Evolutionary conservation across 148 eudicot genomes (phyloP).

Genomic region (Persicaria maculosa): DNA sequence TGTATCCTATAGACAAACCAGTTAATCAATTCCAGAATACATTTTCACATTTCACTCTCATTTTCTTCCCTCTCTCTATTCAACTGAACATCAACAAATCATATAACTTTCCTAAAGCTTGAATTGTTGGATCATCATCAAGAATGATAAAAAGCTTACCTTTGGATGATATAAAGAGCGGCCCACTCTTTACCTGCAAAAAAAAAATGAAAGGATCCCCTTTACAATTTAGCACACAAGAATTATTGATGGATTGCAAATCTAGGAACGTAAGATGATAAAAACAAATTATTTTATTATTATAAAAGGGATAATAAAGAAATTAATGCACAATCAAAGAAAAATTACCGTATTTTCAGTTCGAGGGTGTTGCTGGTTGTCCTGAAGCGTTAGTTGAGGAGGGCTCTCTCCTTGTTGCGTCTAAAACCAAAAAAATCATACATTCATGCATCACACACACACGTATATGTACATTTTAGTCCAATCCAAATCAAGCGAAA

Average conservation of each 20-base stretch:
- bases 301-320: neutral
- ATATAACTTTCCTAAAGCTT: neutral
- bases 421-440: neutral
- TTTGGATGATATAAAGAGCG: constrained; percentile 81
- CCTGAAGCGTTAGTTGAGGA: neutral
- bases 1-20: too few species aligned
- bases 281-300: neutral
- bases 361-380: neutral
- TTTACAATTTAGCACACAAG: neutral
- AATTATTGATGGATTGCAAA: neutral
- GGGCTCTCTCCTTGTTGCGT: constrained; percentile 14
- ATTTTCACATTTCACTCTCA: too few species aligned
- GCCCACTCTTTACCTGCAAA: constrained; percentile 87
- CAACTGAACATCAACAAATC: too few species aligned
- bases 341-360: constrained; percentile 9
- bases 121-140: neutral
- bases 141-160: constrained; percentile 29
- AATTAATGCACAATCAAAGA: neutral
- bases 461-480: neutral
- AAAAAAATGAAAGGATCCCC: neutral
- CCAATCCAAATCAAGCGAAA: neutral
- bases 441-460: neutral
- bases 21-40: too few species aligned
- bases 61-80: too few species aligned
- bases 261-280: neutral